Conservation (phyloP, 805 yeast genomes). For the Candida orba region DNA sequence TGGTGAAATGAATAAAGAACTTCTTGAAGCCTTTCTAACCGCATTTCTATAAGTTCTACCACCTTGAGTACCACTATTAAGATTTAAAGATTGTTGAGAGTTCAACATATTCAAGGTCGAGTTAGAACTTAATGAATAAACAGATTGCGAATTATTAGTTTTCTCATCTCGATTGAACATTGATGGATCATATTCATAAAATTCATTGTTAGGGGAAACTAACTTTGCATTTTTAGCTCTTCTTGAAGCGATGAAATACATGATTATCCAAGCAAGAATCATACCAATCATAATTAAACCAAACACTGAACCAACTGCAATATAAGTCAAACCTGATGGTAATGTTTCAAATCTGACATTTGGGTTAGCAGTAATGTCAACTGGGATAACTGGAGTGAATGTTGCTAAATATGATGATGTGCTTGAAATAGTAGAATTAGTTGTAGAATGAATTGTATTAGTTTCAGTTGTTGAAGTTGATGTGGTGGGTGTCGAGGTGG, state of each 20-base stretch:
- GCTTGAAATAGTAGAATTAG: not conserved
- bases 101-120: constrained; percentile 24
- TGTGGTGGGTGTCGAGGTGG: not conserved
- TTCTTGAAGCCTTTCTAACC: constrained; percentile 24
- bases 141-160: constrained; percentile 17
- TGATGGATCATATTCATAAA: constrained; percentile 19
- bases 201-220: not conserved
- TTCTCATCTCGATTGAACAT: constrained; percentile 18
- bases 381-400: constrained; percentile 21
- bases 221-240: constrained; percentile 20
- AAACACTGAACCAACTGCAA: constrained; percentile 64
- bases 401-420: constrained; percentile 8
- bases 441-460: not conserved
- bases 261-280: constrained; percentile 19
- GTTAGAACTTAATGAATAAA: constrained; percentile 26
- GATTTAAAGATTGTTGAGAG: constrained; percentile 14
- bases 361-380: constrained; percentile 38
- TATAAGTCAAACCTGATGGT: constrained; percentile 70
- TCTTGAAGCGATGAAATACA: constrained; percentile 23
- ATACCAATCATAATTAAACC: constrained; percentile 34
- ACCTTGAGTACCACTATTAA: not conserved
- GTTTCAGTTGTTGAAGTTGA: not conserved
- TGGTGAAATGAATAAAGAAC: constrained; percentile 47
- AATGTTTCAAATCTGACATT: constrained; percentile 39
- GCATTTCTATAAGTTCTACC: constrained; percentile 24